Evolutionary conservation across 1,139 yeast genomes (phyloP), one percentile per base, ranked within the genome.

Genomic region (Diutina pseudorugosa): DNA sequence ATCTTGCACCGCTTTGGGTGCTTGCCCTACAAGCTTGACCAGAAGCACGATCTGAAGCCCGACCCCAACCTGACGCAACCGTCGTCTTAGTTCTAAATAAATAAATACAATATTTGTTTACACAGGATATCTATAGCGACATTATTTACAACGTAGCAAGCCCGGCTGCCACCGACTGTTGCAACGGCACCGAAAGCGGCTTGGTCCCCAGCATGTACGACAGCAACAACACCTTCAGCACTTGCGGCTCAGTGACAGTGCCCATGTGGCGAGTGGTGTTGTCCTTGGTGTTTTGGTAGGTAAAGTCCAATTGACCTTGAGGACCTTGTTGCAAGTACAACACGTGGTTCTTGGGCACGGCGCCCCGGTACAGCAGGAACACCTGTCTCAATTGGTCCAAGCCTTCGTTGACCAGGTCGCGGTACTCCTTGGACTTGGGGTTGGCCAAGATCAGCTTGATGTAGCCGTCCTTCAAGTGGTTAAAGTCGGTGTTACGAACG

Each of bases 401-500:
- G 1, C 90, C 91, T 0, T 61, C 58, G 4, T 70, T 70, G 6
- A 83, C 65, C 52, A 62, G 57, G 55, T 72, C 73, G 36, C 70
- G 64, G 40, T 59, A 53, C 5, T 62, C 60, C 55, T 72, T 74
- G 53, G 76, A 70, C 55, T 67, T 64, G 1, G 81, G 79, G 60
- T 78, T 79, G 30, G 83, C 81, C 63, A 81, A 72, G 51, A 84
- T 76, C 2, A 95, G 82, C 62, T 93, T 85, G 53, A 89, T 80
- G 57, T 93, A 79, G 0, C 98, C 98, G 62, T 93, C 98, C 59
- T 86, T 79, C 64, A 93, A 69, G 65, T 93, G 98, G 57, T 81
- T 81, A 66, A 85, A 88, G 65, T 91, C 97, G 1, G 98, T 91
- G 64, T 86, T 88, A 62, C 95, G 77, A 11, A 85, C 83, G 0